phyloP scores from a whole-genome alignment of 495 filamentous ascomycete genomes.

The Xylaria sp. region DNA sequence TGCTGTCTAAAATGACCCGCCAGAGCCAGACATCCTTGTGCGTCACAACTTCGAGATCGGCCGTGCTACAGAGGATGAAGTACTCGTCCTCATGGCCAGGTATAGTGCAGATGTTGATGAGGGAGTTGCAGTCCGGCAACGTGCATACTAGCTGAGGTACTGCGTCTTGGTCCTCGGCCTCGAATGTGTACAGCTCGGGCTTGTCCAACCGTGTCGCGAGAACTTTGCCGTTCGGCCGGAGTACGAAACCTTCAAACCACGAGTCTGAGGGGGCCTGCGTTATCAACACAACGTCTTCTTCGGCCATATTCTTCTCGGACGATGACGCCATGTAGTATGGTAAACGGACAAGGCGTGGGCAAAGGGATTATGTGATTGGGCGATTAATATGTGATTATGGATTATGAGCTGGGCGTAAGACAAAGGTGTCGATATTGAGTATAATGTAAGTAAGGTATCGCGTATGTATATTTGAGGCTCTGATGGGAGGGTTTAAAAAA shows the following conservation, averaged over 20 bases:
- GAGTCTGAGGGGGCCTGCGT: slow-evolving; percentile 42
- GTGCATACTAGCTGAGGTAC: slow-evolving; percentile 35
- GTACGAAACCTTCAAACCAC: slow-evolving; percentile 41
- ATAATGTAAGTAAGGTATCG: not conserved
- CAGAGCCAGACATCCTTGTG: slow-evolving; percentile 37
- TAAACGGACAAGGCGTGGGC: not conserved
- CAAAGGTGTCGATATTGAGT: not conserved
- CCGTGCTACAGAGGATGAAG: slow-evolving; percentile 31
- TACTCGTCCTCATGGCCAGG: slow-evolving; percentile 38
- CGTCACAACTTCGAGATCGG: slow-evolving; percentile 32
- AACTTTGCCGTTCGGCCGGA: slow-evolving; percentile 41
- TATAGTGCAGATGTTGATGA: slow-evolving; percentile 37
- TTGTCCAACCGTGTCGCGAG: slow-evolving; percentile 40
- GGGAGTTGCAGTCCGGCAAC: slow-evolving; percentile 37
- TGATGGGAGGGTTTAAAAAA: slow-evolving; percentile 5
- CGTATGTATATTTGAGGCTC: slow-evolving; percentile 18
- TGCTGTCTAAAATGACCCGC: slow-evolving; percentile 36
- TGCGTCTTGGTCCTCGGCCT: slow-evolving; percentile 35
- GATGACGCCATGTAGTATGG: slow-evolving; percentile 2
- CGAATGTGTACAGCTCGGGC: slow-evolving; percentile 41
- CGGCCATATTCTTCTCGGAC: slow-evolving; percentile 15
- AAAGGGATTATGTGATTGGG: not conserved
- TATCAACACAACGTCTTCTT: slow-evolving; percentile 40
- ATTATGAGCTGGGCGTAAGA: not conserved
- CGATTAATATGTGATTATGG: not conserved